Evolutionary conservation across 106 monocot species (phyloP).

Genomic region (Allium cepa): DNA sequence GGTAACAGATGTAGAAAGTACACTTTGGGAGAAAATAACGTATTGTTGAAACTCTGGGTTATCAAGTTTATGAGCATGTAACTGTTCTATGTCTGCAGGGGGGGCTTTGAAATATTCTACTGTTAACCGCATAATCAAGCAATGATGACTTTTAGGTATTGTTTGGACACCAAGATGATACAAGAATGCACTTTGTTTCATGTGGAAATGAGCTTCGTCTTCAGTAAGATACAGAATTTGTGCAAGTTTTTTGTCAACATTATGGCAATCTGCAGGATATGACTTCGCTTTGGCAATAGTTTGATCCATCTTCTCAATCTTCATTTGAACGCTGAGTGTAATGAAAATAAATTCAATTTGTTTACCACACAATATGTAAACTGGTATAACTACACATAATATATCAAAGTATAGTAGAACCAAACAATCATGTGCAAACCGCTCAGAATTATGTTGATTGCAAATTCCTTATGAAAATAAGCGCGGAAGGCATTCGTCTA

Average conservation of each 20-base stretch:
- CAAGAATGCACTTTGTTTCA: slow-evolving; percentile 68
- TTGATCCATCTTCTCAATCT: slow-evolving; percentile 48
- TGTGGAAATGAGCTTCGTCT: slow-evolving; percentile 66
- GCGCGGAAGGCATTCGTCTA: no score
- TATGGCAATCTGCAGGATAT: slow-evolving; percentile 36
- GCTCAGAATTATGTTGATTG: no score
- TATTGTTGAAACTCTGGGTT: slow-evolving; percentile 39
- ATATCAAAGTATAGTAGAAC: no score
- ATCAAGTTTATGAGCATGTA: slow-evolving; percentile 25
- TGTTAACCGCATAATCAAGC: slow-evolving; percentile 54
- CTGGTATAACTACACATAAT: no score
- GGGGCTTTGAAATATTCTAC: slow-evolving; percentile 45
- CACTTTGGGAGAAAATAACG: slow-evolving; percentile 45
- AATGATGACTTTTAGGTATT: slow-evolving; percentile 61
- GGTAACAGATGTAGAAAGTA: slow-evolving; percentile 44
- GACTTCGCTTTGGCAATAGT: slow-evolving; percentile 44
- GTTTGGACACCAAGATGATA: slow-evolving; percentile 64
- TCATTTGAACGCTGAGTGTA: slow-evolving; percentile 27
- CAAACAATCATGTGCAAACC: no score
- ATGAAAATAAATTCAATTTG: no score
- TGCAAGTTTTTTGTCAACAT: slow-evolving; percentile 58
- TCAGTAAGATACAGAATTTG: slow-evolving; percentile 60
- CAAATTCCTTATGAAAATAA: no score
- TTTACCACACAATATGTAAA: no score
- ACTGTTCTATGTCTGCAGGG: slow-evolving; percentile 13